Percentiles rank a stretch among this genome's conserved stretches.
Evolutionary conservation across 129 eudicot species (phyloP).

Genomic region (Chrysanthemum makinoi): DNA sequence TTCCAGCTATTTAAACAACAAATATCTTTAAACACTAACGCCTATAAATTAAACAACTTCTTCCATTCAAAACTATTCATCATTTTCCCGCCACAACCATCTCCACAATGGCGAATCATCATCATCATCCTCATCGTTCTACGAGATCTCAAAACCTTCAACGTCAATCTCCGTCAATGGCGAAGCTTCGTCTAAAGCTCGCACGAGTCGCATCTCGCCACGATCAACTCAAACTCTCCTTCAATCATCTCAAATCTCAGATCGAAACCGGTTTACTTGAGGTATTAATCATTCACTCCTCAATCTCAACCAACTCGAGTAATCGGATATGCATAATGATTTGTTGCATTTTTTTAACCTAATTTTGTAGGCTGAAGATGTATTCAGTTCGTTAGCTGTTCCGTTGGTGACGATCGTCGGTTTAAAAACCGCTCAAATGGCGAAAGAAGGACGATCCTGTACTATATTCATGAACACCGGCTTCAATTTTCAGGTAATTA

Average conservation of each 20-base stretch:
- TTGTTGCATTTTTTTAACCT: too few relatives aligned
- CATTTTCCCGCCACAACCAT: too few relatives aligned
- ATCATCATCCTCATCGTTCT: too few relatives aligned
- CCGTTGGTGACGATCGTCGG: constrained; percentile 73
- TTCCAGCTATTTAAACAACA: too few relatives aligned
- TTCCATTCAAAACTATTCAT: too few relatives aligned
- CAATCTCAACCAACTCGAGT: background rate
- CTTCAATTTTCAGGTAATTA: constrained; percentile 27
- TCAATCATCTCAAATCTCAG: constrained; percentile 58
- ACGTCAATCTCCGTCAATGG: constrained; percentile 33
- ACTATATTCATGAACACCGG: constrained; percentile 31
- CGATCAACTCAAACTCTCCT: constrained; percentile 61
- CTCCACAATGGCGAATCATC: too few relatives aligned
- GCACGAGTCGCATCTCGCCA: constrained; percentile 44
- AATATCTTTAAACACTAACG: too few relatives aligned
- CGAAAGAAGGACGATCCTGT: constrained; percentile 62
- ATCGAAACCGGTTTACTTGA: constrained; percentile 59
- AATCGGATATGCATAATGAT: background rate
- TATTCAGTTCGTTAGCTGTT: constrained; percentile 59
- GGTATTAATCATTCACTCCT: constrained; percentile 24
- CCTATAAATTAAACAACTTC: too few relatives aligned
- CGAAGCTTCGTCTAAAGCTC: constrained; percentile 46
- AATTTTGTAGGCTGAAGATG: constrained; percentile 60
- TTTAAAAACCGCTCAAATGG: constrained; percentile 63
- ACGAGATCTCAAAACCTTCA: too few relatives aligned